Evolutionary conservation across 2,329 filamentous ascomycete genomes (phyloP).

Genomic region (Aspergillus sergii): DNA sequence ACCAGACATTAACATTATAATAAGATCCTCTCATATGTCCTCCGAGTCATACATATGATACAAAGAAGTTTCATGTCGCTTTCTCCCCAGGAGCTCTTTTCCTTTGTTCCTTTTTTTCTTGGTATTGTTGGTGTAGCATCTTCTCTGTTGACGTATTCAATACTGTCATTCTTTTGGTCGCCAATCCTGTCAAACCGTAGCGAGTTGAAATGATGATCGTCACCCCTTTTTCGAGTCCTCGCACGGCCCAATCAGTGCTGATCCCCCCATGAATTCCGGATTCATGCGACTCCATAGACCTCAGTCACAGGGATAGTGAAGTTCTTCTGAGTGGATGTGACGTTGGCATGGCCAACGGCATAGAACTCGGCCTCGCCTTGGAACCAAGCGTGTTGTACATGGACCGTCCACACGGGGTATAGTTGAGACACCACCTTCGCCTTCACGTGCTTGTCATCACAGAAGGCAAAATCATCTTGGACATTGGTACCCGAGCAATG

Average conservation of each 20-base stretch:
- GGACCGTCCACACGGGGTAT: slow-evolving; percentile 30
- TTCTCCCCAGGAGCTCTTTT: background rate
- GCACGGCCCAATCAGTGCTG: background rate
- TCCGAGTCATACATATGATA: slow-evolving; percentile 1
- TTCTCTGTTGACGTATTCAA: background rate
- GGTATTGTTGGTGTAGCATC: background rate
- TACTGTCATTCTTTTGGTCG: background rate
- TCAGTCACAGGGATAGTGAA: slow-evolving; percentile 28
- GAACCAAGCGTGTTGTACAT: slow-evolving; percentile 31
- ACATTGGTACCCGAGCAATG: slow-evolving; percentile 33
- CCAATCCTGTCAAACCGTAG: background rate
- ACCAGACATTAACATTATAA: slow-evolving; percentile 11
- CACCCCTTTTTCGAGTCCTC: background rate
- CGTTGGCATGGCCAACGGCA: slow-evolving; percentile 25
- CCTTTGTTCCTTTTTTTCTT: background rate
- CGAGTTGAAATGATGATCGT: background rate
- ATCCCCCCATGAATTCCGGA: background rate
- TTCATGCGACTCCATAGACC: slow-evolving; percentile 32
- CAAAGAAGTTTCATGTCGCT: background rate
- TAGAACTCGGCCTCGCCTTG: slow-evolving; percentile 21
- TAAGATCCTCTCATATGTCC: slow-evolving; percentile 1
- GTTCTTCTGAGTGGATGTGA: slow-evolving; percentile 20
- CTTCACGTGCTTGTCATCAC: slow-evolving; percentile 28
- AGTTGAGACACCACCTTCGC: slow-evolving; percentile 21
- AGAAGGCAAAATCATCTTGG: slow-evolving; percentile 24